Evolutionary conservation across 257 asterid genomes (phyloP), one percentile per base, ranked within the genome.

Genomic region (Leptodermis oblonga): DNA sequence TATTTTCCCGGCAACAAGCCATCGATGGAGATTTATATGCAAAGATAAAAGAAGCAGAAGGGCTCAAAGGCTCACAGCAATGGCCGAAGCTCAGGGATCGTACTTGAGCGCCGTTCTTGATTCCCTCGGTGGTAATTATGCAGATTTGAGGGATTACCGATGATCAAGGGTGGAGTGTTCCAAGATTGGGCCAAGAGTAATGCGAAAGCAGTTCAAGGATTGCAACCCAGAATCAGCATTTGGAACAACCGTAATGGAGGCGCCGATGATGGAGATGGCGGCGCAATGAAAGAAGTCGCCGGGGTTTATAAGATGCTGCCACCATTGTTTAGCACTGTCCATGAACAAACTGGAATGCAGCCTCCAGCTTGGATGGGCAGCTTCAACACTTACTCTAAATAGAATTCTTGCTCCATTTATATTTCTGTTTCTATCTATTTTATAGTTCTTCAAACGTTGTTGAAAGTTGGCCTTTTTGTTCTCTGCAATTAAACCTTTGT

Each of bases 301-400:
- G 87, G 84, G 5, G 80, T 86, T 33, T 88, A 86, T 41, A 88
- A 78, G 54, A 83, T 82, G 90, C 37, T 86, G 80, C 95, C 95
- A 3, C 92, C 90, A 0, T 17, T 88, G 71, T 77, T 88, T 23
- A 75, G 78, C 61, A 86, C 96, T 3, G 88, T 88, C 62, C 84
- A 86, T 4, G 90, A 88, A 42, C 96, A 88, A 70, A 88, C 88
- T 26, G 96, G 96, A 53, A 86, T 88, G 92, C 15, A 60, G 58
- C 92, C 90, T 0, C 96, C 96, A 0, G 23, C 86, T n/a, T 88
- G 92, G 96, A 73, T 88, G 85, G 67, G 49, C 25, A 62, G 31
- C 31, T 34, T 62, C 28, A 34, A 20, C n/a, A n/a, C n/a, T n/a
- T n/a, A n/a, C n/a, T n/a, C n/a, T n/a, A n/a, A n/a, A n/a, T n/a